Base-by-base conservation (phyloP, 164 flowering plant genomes). In the Magnolia changhungtana region DNA sequence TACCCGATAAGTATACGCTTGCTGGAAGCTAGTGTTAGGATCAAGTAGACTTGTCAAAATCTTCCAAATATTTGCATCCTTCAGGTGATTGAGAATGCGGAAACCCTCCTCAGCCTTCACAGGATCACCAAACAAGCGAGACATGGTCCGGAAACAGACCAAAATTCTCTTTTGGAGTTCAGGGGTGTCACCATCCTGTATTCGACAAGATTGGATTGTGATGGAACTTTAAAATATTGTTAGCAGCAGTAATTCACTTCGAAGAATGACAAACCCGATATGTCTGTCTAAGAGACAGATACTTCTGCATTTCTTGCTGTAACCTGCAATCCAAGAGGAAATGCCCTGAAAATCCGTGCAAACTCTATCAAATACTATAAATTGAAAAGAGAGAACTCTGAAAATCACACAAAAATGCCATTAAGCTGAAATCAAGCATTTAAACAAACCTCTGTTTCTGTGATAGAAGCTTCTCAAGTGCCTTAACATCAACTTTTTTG, bases 301-400 rank as follows among this genome's bases (percentile, higher is more conserved):
- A 96, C 80, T 81, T 90, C 88, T 87, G 94, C 98, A 96, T 88
- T 85, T 96, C 99, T 81, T 87, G 97, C 77, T 92, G 99, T 81
- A 96, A 89, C 92, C 99, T 96, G 89, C 86, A 88, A 86, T 84
- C 73, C 76, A 84, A 86, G 80, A 80, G 77, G 80, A 79, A 82
- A 86, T 74, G 59, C 78, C 85, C 83, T 83, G 85, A 84, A 85
- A 81, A 79, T 85, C 76, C 78, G 83, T 75, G 71, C 77, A 80
- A 66, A 83, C 69, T 78, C 75, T 77, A 84, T 82, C 80, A 82
- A 83, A 81, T 73, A 78, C 75, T 76, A 49, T 77, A 80, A 80
- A 77, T 6, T 58, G 67, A 67, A 82, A 74, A 73, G 58, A 31
- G 72, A 21, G 74, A 67, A 70, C 27, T 14, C 61, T 50, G 29